Evolutionary conservation across 805 yeast species (phyloP).

Genomic region (Candida piceae): DNA sequence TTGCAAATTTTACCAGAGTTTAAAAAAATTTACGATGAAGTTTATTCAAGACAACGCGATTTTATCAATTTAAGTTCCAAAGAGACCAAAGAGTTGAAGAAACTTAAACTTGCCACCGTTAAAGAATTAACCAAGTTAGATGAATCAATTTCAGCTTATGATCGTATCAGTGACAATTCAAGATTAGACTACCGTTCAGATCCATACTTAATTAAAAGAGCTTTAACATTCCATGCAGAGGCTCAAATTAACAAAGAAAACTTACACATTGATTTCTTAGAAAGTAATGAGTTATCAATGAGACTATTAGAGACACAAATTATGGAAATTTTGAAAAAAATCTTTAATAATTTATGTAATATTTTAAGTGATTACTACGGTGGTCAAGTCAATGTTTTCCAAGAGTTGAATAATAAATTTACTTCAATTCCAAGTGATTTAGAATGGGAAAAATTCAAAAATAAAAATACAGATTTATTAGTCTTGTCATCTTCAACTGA

Average conservation of each 20-base stretch:
- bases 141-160: constrained; percentile 18
- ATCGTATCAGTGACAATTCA: constrained; percentile 3
- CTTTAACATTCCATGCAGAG: constrained; percentile 31
- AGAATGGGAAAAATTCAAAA: constrained; percentile 42
- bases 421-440: constrained; percentile 30
- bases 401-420: constrained; percentile 28
- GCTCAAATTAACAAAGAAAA: constrained; percentile 43
- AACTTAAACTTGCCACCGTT: constrained; percentile 29
- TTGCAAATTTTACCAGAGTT: constrained; percentile 38
- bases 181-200: constrained; percentile 37
- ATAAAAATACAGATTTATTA: constrained; percentile 28
- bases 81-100: constrained; percentile 36
- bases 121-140: constrained; percentile 24
- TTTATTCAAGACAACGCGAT: constrained; percentile 39
- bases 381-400: constrained; percentile 25
- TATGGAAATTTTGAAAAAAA: constrained; percentile 36
- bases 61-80: constrained; percentile 31
- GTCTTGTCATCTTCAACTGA: constrained; percentile 23
- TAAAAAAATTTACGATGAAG: constrained; percentile 34
- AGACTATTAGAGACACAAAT: constrained; percentile 40
- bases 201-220: constrained; percentile 42
- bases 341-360: constrained; percentile 28
- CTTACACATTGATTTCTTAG: constrained; percentile 38
- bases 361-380: constrained; percentile 29
- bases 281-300: constrained; percentile 36